Base-by-base conservation (phyloP, 1,284 basidiomycete species). In the Leccinum glutinopallens region DNA sequence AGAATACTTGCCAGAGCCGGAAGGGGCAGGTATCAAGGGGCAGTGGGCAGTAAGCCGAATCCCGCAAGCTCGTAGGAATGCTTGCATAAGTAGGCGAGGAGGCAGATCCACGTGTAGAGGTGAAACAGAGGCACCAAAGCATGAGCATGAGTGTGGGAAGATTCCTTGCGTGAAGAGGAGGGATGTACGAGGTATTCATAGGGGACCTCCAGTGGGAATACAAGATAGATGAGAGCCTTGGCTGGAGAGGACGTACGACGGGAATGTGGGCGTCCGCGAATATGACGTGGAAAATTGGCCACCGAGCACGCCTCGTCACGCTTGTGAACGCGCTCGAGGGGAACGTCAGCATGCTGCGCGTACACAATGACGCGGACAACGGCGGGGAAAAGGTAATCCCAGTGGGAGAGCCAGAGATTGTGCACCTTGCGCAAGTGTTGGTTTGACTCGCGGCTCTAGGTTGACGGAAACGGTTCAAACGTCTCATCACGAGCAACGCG, bases 381-480 rank as follows among this genome's bases (percentile, higher is more conserved):
- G 13, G 6, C 2, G 15, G 4, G 22, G 35, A 25, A 39, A 69
- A 70, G 19, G 70, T 73, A 1, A 29, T 22, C 13, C 59, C 63
- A 2, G 80, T 89, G 12, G 88, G 88, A 0, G 65, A 76, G 13
- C 77, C 82, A 0, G 69, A 77, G 29, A 67, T 73, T 29, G 65
- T 79, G 5, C 71, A 71, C 32, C 78, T 80, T 60, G 74, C 77
- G 2, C 67, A 17, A 25, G 10, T 19, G 7, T 32, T 5, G 33
- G 3, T 5, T 55, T 60, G 46, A 67, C 54, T n/a, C 4, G 5
- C 15, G 4, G 15, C 9, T 64, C 12, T 41, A 86, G 85, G 75
- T 86, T 13, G 87, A 90, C 68, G 89, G 89, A 2, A 88, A 91
- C 82, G 89, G 1, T 91, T 90, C 75, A 87, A 88, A 67, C 78